A percentile compares a stretch with the other conserved stretches of the same genome.
Conservation (phyloP, 73 alveolate species). For the Stentor roeselii region DNA sequence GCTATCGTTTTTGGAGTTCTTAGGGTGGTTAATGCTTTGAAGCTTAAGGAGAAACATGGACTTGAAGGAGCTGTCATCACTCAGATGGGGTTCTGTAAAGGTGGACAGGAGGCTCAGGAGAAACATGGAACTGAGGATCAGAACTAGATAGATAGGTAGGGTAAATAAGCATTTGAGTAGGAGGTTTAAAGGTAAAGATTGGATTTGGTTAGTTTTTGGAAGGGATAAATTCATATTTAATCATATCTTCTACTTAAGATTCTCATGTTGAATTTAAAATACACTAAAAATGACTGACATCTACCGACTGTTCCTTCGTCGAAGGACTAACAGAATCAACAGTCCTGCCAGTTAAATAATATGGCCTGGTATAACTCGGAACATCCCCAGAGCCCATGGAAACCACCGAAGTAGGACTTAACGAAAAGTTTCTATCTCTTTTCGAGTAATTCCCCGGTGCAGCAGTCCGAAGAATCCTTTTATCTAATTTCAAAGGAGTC, state of each 20-base stretch:
- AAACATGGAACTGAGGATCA: too few relatives aligned
- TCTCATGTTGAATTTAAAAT: too few relatives aligned
- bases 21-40: background rate
- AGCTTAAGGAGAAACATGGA: background rate
- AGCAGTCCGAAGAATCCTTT: background rate
- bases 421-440: background rate
- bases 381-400: background rate
- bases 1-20: background rate
- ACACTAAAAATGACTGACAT: too few relatives aligned
- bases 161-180: too few relatives aligned
- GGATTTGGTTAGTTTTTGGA: too few relatives aligned
- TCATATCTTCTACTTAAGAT: too few relatives aligned
- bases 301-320: background rate
- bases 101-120: too few relatives aligned
- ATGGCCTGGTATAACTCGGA: background rate
- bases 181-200: too few relatives aligned
- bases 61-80: background rate
- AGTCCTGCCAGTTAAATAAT: too few relatives aligned
- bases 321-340: background rate
- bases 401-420: background rate
- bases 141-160: too few relatives aligned
- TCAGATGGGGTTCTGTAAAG: background rate
- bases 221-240: too few relatives aligned
- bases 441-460: background rate
- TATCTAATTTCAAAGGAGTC: background rate